These are phyloP conservation scores for Ceriops tagal DNA, from an alignment of 345 rosid genomes.

Conservation along the genomic window DNA sequence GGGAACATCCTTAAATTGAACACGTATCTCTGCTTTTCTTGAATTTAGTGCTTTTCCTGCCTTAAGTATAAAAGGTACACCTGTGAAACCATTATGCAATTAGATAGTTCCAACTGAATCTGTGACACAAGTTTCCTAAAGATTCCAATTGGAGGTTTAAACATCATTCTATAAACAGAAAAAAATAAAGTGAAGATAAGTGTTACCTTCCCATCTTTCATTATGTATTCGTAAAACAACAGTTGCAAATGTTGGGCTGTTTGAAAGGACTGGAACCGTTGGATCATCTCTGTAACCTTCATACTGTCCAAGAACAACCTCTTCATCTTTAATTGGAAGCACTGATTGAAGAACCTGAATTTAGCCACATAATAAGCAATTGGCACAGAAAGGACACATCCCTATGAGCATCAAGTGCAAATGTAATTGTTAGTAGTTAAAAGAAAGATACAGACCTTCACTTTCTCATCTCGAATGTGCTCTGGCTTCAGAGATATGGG, in stretches of 20 bases:
- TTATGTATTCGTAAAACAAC: slow-evolving; percentile 77
- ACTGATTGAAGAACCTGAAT: slow-evolving; percentile 92
- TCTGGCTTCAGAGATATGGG: slow-evolving; percentile 96
- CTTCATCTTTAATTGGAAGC: slow-evolving; percentile 83
- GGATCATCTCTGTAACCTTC: slow-evolving; percentile 89
- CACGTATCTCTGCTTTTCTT: slow-evolving; percentile 96
- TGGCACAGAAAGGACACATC: background rate
- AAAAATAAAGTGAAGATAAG: slow-evolving; percentile 10
- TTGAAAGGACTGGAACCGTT: slow-evolving; percentile 90
- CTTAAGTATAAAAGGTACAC: slow-evolving; percentile 93
- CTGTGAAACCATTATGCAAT: slow-evolving; percentile 35
- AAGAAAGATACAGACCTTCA: slow-evolving; percentile 55
- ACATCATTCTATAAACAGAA: background rate
- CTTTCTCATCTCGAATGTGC: slow-evolving; percentile 98
- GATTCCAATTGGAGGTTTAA: slow-evolving; percentile 7
- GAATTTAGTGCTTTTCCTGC: slow-evolving; percentile 98
- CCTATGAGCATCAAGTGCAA: slow-evolving; percentile 1
- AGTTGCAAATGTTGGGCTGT: slow-evolving; percentile 95
- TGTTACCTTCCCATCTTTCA: slow-evolving; percentile 98
- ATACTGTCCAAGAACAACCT: slow-evolving; percentile 95
- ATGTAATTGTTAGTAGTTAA: background rate
- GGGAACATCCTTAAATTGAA: slow-evolving; percentile 98
- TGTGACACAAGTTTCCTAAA: background rate
- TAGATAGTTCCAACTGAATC: slow-evolving; percentile 7
- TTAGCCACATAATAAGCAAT: slow-evolving; percentile 22